Percentiles rank a stretch among this genome's conserved stretches.
Evolutionary conservation across 768 basidiomycete species (phyloP).

Genomic region (Phaeotremella skinneri): DNA sequence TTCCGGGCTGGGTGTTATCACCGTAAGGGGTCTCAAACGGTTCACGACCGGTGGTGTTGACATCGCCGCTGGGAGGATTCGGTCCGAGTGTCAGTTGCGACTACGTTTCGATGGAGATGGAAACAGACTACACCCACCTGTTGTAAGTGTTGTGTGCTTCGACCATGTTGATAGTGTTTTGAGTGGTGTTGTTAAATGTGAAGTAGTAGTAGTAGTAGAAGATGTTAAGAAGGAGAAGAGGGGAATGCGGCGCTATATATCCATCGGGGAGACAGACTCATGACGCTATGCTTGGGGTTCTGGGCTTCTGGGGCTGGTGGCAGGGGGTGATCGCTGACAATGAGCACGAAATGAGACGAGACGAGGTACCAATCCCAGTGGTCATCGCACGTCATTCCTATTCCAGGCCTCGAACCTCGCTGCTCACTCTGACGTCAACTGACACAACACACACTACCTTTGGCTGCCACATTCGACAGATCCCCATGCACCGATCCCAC

Average conservation of each 20-base stretch:
- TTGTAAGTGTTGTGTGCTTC: slow-evolving; percentile 20
- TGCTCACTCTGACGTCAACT: too few relatives aligned
- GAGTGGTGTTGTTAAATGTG: slow-evolving; percentile 9
- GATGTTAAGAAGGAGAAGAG: background rate
- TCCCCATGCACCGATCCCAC: too few relatives aligned
- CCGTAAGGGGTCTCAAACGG: slow-evolving; percentile 29
- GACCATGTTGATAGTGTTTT: slow-evolving; percentile 4
- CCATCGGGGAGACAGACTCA: too few relatives aligned
- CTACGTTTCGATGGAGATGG: background rate
- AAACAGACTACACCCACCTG: slow-evolving; percentile 13
- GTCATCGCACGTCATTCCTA: background rate
- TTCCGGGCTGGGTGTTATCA: background rate
- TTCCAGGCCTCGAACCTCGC: too few relatives aligned
- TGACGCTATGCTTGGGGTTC: too few relatives aligned
- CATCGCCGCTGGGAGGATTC: slow-evolving; percentile 25
- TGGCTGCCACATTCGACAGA: too few relatives aligned
- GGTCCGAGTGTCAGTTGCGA: background rate
- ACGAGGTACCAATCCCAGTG: too few relatives aligned
- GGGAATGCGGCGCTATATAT: slow-evolving; percentile 6
- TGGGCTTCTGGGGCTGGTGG: too few relatives aligned
- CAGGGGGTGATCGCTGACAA: too few relatives aligned
- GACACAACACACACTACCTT: too few relatives aligned
- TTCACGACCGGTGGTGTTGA: slow-evolving; percentile 44
- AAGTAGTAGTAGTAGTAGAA: background rate
- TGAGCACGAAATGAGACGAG: too few relatives aligned